Evolutionary conservation across 1,284 basidiomycete species (phyloP), one percentile per base, ranked within the genome.

Genomic region (Cutaneotrichosporon mucoides): DNA sequence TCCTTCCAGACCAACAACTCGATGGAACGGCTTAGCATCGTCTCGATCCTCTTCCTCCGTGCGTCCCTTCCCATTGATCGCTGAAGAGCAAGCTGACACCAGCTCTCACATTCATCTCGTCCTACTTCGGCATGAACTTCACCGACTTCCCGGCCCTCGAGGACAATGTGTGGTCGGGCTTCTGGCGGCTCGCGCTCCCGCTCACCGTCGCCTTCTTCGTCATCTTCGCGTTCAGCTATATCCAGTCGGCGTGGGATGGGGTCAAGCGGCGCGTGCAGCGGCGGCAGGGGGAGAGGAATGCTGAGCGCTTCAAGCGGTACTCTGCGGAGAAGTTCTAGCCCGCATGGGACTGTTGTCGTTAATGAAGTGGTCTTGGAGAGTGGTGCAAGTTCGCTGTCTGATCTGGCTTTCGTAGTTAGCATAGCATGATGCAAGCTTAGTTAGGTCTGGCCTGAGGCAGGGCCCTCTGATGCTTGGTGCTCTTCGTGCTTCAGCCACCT

Each of bases 31-130:
- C 61, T 79, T 37, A 75, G 72, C 55, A 73, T 79, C 43, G 77
- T 78, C 9, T 77, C 77, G 4, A 76, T 79, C n/a, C 70, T 79
- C 10, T 79, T 79, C 64, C 62, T 79, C 43, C 77, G 76, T 77
- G 56, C 70, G 75, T 72, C 15, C 15, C 24, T 24, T 24, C 24
- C 24, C 24, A 24, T 12, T 9, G 50, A 41, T 15, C 50, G 41
- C 16, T 56, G 51, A 34, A 51, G 5, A 47, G 55, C 34, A 38
- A 55, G 44, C 56, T 58, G 53, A 59, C 44, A 15, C 3, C 50
- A 66, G 57, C 62, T 0, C 42, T 66, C 50, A 69, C 68, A 2
- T 72, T 72, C 55, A 70, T 66, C 55, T 60, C 58, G 11, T 72
- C 69, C 1, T 75, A 70, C 57, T 72, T 71, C 34, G 71, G 74